Evolutionary conservation across 768 basidiomycete genomes (phyloP), one percentile per base, ranked within the genome.

Genomic region (Lactarius pseudohatsudake): DNA sequence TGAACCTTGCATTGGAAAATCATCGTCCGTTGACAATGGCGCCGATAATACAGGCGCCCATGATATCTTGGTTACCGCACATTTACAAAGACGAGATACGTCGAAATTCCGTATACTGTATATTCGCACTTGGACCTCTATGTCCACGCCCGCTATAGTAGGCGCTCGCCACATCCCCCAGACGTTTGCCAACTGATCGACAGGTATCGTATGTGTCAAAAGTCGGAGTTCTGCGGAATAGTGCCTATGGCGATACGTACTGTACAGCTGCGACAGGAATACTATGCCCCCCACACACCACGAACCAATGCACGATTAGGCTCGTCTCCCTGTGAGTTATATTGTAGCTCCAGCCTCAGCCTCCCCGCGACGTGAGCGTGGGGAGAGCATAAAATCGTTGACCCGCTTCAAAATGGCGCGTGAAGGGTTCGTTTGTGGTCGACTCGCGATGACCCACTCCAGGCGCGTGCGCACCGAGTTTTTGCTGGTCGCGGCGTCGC

Each of bases 381-480:
- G 20, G 10, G 85, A 83, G 70, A 94, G 81, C 6, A 92, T 75
- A 69, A 82, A 90, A 69, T 89, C 86, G 72, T 94, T 93, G 55
- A 92, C 84, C 16, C 87, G 78, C 75, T 92, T 92, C 66, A 98
- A 80, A 10, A 90, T 92, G 18, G 86, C 81, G 50, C 94, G 84
- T 11, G 91, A 87, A 0, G 96, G 96, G 74, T 97, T 98, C 4
- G 88, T 90, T 62, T 80, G 79, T 6, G 91, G 90, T 60, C 83
- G 78, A 69, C 85, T 88, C 22, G 88, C 80, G 65, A 95, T 89
- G 57, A 98, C 85, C 92, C 91, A 94, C 73, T 98, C 89, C 41
- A 98, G 79, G 20, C 94, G 82, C 15, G 80, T 87, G 13, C 86
- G 84, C 68, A 98, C 85, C 15, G 81, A 76, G 22, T 80, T 76